Evolutionary conservation across 108 stramenopile genomes (phyloP), one percentile per base, ranked within the genome.

Genomic region (Aureococcus anophagefferens): DNA sequence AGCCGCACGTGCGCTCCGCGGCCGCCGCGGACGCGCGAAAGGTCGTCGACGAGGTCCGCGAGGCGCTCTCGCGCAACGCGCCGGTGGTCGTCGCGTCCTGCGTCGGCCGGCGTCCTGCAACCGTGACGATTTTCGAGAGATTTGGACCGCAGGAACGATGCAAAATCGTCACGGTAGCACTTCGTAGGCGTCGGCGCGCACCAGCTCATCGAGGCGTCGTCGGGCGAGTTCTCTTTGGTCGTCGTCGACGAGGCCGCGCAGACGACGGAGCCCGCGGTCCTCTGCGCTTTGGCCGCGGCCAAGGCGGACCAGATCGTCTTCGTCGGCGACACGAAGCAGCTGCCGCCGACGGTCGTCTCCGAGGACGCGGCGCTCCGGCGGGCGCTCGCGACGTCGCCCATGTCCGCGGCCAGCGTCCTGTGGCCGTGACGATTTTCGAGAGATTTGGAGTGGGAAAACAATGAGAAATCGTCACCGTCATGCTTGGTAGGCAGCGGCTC

Each of bases 191-290:
- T n/a, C 40, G 40, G 40, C 13, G 40, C 40, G 9, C 40, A 44
- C 40, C 13, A 5, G 13, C 13, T 44, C 5, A 44, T 44, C 40
- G 40, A 44, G 40, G 40, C 40, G 40, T 5, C 5, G 13, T 5
- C 40, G 40, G 40, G 40, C 9, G 9, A 5, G 40, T 90, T 88
- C 65, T 73, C 77, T 0, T 72, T 87, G 16, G 87, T 90, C 0
- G 85, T 90, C 0, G 68, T 90, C 35, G 89, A 90, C 66, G 89
- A 90, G 69, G 87, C 89, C 40, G 84, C 82, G 11, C 89, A 90
- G 80, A 85, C 84, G 13, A 90, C 87, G 0, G 87, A 88, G 72
- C 87, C 87, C 18, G 87, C 89, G n/a, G 66, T 88, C 16, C 37
- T 88, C 21, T 85, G 86, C 64, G 86, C 86, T 16, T 65, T 88